Conservation (phyloP, 805 yeast genomes). For the Geotrichum ghanense region DNA sequence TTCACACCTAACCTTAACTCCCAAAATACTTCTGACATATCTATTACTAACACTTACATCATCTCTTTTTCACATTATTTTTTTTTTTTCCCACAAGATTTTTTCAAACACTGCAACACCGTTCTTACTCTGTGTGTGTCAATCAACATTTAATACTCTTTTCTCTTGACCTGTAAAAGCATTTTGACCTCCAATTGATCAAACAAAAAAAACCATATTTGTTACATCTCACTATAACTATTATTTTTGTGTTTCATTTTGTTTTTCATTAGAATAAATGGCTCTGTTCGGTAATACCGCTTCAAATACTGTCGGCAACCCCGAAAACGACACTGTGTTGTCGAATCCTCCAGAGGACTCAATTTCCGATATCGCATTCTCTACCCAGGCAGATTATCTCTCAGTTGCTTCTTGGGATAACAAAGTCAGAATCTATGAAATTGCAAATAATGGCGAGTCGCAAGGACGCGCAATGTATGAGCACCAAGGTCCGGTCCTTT, state of each 20-base stretch:
- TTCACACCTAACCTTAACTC: too few relatives aligned
- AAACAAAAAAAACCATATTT: neutral
- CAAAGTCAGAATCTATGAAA: slow-evolving; percentile 86
- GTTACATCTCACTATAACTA: neutral
- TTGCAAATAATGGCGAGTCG: slow-evolving; percentile 59
- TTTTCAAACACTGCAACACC: too few relatives aligned
- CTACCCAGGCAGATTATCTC: slow-evolving; percentile 73
- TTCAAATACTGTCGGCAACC: slow-evolving; percentile 3
- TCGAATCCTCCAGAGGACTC: slow-evolving; percentile 89
- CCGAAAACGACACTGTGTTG: slow-evolving; percentile 22
- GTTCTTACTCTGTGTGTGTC: neutral
- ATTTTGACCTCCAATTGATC: neutral
- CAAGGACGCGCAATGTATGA: slow-evolving; percentile 85
- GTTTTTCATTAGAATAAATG: neutral
- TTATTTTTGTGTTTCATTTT: too few relatives aligned
- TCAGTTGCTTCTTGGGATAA: slow-evolving; percentile 91
- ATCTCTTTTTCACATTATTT: too few relatives aligned
- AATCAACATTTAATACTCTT: neutral
- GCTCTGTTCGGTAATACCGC: neutral
- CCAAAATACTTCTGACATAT: too few relatives aligned
- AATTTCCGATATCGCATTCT: slow-evolving; percentile 69
- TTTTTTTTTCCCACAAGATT: too few relatives aligned
- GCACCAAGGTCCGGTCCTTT: slow-evolving; percentile 79
- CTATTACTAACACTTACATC: too few relatives aligned
- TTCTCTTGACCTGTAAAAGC: neutral